Evolutionary conservation across 148 eudicot species (phyloP), one percentile per base, ranked within the genome.

Genomic region (Diospyros lotus): DNA sequence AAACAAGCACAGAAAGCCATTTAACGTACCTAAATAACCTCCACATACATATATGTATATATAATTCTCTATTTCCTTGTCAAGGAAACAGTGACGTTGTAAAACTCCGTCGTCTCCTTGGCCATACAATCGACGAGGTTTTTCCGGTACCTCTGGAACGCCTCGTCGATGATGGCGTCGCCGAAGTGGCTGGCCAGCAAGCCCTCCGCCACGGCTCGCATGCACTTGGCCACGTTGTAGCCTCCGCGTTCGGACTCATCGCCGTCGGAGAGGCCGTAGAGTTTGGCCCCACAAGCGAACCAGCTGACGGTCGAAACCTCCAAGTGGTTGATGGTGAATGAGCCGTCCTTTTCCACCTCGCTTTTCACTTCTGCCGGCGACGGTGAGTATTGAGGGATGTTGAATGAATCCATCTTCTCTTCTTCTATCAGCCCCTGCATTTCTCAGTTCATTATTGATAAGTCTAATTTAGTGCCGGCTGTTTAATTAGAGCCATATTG

Each of bases 141-240:
- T 17, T 71, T 63, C 2, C 50, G 13, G 10, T 58, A 77, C 28
- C 71, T 71, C 18, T 45, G 41, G 56, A 77, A 77, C 5, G 50
- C 72, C 54, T 78, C 72, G 11, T 73, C 76, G 6, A 59, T 58
- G 2, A 50, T 66, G 12, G 15, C 2, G 28, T 78, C 51, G 38
- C 68, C 72, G 41, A 78, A 72, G 41, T 72, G 76, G 66, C 52
- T 66, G 1, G 41, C 72, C 0, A 73, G 64, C 46, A 78, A 46
- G n/a, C 76, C 60, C 73, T 72, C 76, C 1, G 60, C 66, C 58
- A 72, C 75, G 5, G 76, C 63, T 68, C 72, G 65, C 72, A 72
- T 64, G 44, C 75, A 56, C 52, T 67, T 72, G 48, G 67, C 76
- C 10, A 78, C 48, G 52, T 66, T 17, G 28, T 56, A 66, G 17